phyloP scores from a whole-genome alignment of 2,329 filamentous ascomycete genomes.

The Fragosphaeria purpurea region DNA sequence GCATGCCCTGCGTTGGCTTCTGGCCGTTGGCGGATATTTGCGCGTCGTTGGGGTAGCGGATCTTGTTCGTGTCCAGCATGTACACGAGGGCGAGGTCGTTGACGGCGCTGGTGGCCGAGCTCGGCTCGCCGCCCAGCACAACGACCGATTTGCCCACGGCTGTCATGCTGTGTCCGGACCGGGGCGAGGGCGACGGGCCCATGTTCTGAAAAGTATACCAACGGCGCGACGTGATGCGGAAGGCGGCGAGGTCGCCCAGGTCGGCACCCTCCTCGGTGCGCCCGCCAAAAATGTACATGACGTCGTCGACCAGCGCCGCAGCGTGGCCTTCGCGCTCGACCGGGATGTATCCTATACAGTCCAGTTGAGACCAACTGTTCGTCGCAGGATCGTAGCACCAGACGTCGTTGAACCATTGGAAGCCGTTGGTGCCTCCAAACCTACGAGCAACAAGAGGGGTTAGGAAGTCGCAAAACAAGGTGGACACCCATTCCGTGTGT shows the following conservation, averaged over 20 bases:
- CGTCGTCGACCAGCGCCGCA: slow-evolving; percentile 85
- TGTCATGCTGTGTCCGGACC: slow-evolving; percentile 97
- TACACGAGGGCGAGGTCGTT: slow-evolving; percentile 84
- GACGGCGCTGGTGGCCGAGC: slow-evolving; percentile 69
- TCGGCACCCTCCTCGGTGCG: slow-evolving; percentile 89
- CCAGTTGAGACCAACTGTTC: slow-evolving; percentile 78
- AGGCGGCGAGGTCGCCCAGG: slow-evolving; percentile 82
- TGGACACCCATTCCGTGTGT: no score
- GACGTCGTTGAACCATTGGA: slow-evolving; percentile 97
- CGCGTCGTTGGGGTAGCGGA: slow-evolving; percentile 82
- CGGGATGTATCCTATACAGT: slow-evolving; percentile 97
- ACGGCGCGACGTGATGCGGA: slow-evolving; percentile 62
- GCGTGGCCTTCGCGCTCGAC: slow-evolving; percentile 90
- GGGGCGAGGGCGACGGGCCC: slow-evolving; percentile 86
- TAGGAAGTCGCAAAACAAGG: not conserved
- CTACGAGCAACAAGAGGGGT: slow-evolving; percentile 33
- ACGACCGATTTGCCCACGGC: slow-evolving; percentile 86
- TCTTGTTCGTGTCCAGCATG: slow-evolving; percentile 88
- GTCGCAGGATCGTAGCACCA: slow-evolving; percentile 84
- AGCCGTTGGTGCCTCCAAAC: slow-evolving; percentile 95
- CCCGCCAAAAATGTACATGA: slow-evolving; percentile 98
- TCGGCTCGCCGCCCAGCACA: slow-evolving; percentile 88
- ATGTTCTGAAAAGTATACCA: slow-evolving; percentile 99
- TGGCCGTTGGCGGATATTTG: slow-evolving; percentile 27
- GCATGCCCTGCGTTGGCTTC: slow-evolving; percentile 12